Conservation (phyloP, 805 yeast species). For the Sungouiella blattae region DNA sequence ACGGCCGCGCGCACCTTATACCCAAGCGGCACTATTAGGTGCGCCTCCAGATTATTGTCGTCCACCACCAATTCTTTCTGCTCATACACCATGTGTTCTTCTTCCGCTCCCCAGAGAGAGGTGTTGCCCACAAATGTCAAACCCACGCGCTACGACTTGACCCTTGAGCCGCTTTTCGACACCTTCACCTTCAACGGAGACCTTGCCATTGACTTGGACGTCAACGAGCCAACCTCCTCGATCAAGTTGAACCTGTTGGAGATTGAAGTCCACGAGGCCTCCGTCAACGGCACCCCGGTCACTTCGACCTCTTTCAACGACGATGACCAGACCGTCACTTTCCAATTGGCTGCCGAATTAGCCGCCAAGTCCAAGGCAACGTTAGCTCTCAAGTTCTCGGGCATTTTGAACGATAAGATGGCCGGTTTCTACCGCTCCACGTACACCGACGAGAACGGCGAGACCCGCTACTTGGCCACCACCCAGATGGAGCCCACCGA, state of each 20-base stretch:
- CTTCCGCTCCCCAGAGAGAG: constrained; percentile 26
- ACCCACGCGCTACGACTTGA: constrained; percentile 39
- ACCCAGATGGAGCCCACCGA: constrained; percentile 88
- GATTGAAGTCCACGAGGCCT: constrained; percentile 54
- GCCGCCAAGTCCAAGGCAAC: constrained; percentile 37
- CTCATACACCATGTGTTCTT: constrained; percentile 6
- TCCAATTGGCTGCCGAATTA: constrained; percentile 33
- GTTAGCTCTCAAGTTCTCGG: constrained; percentile 52
- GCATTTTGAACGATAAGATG: constrained; percentile 72
- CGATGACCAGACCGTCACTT: constrained; percentile 40
- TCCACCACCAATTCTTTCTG: not conserved
- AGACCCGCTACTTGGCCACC: constrained; percentile 69
- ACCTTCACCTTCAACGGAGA: constrained; percentile 58
- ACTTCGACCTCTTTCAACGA: constrained; percentile 26
- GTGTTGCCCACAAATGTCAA: constrained; percentile 42
- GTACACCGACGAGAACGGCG: constrained; percentile 54
- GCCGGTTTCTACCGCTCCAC: constrained; percentile 77
- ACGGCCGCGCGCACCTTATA: constrained; percentile 3
- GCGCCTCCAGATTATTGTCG: too few species aligned
- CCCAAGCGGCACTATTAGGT: too few species aligned
- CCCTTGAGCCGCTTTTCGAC: constrained; percentile 44
- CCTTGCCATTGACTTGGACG: constrained; percentile 51
- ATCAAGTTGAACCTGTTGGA: constrained; percentile 63
- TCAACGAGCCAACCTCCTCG: constrained; percentile 43
- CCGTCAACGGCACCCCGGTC: constrained; percentile 25